Base-by-base conservation (phyloP, 148 eudicot species). In the Cornus controversa region DNA sequence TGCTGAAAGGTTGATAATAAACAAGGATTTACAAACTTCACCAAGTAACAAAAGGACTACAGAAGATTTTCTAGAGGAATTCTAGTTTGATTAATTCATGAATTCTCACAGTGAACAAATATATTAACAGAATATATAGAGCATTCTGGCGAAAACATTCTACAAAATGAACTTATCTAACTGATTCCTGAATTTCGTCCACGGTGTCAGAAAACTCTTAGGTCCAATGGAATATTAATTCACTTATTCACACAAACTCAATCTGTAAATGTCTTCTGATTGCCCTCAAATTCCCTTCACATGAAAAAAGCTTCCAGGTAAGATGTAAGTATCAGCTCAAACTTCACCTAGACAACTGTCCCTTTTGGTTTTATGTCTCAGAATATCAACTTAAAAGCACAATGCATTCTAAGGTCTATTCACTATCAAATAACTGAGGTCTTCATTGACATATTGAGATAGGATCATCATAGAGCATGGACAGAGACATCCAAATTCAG, bases 291-390 rank as follows among this genome's bases (percentile, higher is more conserved):
- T 73, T 28, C 45, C 70, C 23, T 34, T n/a, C n/a, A n/a, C n/a
- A n/a, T n/a, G n/a, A n/a, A n/a, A n/a, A n/a, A n/a, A n/a, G n/a
- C n/a, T n/a, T n/a, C n/a, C n/a, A n/a, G n/a, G n/a, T n/a, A n/a
- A n/a, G n/a, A n/a, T n/a, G n/a, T n/a, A 72, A 54, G 70, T 73
- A 79, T 31, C 68, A 73, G 8, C 77, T 36, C 72, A 66, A 40
- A 64, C 69, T 79, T 67, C 77, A 79, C 71, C 68, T 22, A 67
- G 67, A 14, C 2, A 18, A 14, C 0, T 16, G 5, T 54, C 62
- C 15, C 6, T 54, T 6, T 4, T 60, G 64, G 57, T 50, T 50
- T 16, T 2, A 11, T 16, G 6, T 40, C 45, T 40, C 15, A 3
- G 1, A 40, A 9, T 16, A 16, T 50, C 15, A 50, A 11, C 15